A percentile compares a stretch with the other conserved stretches of the same genome.
These are phyloP conservation scores for Aspergillus sp. DNA, from an alignment of 2,329 filamentous ascomycete genomes.

Conservation along the genomic window DNA sequence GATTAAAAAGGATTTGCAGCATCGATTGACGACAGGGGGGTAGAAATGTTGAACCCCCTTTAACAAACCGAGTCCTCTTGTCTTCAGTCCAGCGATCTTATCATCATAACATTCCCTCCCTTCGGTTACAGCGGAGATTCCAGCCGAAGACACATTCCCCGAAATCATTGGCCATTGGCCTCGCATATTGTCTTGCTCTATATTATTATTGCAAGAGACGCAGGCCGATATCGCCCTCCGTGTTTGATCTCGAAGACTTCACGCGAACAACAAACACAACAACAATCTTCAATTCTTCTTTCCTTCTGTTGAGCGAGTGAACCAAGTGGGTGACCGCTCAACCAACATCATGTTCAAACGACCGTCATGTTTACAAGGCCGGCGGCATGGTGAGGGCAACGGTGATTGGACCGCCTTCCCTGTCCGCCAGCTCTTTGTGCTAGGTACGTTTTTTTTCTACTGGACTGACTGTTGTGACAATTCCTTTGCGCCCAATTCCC, in stretches of 20 bases:
- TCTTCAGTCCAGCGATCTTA: conserved; percentile 25
- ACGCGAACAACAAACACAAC: too few relatives aligned
- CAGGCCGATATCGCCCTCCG: conserved; percentile 10
- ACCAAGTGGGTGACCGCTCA: not conserved
- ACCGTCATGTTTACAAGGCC: conserved; percentile 36
- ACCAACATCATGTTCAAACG: conserved; percentile 36
- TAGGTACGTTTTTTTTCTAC: conserved; percentile 40
- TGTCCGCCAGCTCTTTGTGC: conserved; percentile 56
- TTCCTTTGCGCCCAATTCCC: conserved; percentile 22
- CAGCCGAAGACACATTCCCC: conserved; percentile 29
- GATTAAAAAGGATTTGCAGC: conserved; percentile 4
- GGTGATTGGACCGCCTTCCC: conserved; percentile 55
- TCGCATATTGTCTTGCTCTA: conserved; percentile 16
- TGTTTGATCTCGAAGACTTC: not conserved
- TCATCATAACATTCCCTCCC: conserved; percentile 35
- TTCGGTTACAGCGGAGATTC: conserved; percentile 33
- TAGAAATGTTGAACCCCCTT: conserved; percentile 28
- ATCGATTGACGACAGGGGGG: conserved; percentile 19
- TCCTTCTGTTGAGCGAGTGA: conserved; percentile 5
- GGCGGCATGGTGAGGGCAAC: conserved; percentile 29
- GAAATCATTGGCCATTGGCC: conserved; percentile 11
- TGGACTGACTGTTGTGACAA: not conserved
- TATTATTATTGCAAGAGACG: conserved; percentile 20
- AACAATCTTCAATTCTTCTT: not conserved
- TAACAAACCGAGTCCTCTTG: conserved; percentile 22